These are phyloP conservation scores for Smallanthus sonchifolius DNA, from an alignment of 129 eudicot genomes.

Conservation along the genomic window DNA sequence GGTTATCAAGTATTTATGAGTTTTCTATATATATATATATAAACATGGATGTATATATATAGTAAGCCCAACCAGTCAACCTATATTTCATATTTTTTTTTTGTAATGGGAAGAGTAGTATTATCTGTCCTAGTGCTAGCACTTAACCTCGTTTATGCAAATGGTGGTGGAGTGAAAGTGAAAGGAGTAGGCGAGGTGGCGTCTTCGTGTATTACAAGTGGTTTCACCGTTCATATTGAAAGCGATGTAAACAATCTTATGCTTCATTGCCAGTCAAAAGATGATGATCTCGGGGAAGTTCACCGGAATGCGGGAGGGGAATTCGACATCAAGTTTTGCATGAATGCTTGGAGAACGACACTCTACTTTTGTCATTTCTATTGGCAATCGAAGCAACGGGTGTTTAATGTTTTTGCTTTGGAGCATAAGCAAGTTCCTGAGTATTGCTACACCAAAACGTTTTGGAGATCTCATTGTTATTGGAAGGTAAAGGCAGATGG, in stretches of 20 bases:
- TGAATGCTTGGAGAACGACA: slow-evolving; percentile 1
- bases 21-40: no score
- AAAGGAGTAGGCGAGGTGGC: no score
- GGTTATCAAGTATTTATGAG: no score
- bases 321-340: slow-evolving; percentile 10
- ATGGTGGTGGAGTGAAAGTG: no score
- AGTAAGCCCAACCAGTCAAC: no score
- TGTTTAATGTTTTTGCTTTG: slow-evolving; percentile 12
- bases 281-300: slow-evolving; percentile 4
- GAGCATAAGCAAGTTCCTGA: not conserved
- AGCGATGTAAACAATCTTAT: not conserved
- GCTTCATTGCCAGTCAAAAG: slow-evolving; percentile 26
- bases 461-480: not conserved
- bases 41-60: no score
- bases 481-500: slow-evolving; percentile 22
- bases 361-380: slow-evolving; percentile 28
- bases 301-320: not conserved
- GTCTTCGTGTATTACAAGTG: not conserved
- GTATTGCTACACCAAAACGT: not conserved
- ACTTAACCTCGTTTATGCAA: not conserved
- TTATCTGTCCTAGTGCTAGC: no score
- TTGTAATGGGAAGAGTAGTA: no score
- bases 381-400: slow-evolving; percentile 2
- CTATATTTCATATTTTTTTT: no score
- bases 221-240: not conserved